Conservation (phyloP, 129 eudicot genomes). For the Flaveria bidentis region DNA sequence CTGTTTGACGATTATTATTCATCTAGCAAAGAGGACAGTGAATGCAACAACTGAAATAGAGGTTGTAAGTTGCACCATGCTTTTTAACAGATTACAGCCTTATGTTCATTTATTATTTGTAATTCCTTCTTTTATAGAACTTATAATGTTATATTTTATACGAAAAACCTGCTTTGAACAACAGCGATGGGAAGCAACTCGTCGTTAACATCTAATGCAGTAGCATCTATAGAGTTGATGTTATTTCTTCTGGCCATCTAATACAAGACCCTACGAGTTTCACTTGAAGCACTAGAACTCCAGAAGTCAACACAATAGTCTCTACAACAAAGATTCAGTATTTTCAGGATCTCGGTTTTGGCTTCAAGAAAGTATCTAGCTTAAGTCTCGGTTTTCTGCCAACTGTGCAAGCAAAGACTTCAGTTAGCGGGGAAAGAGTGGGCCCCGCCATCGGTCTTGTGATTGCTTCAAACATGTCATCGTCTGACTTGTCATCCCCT, state of each 20-base stretch:
- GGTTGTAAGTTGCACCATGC: not conserved
- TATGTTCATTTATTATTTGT: no score
- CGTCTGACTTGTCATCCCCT: slow-evolving; percentile 86
- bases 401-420: slow-evolving; percentile 60
- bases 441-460: slow-evolving; percentile 52
- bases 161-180: no score
- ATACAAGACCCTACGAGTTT: not conserved
- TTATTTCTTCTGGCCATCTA: not conserved
- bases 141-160: no score
- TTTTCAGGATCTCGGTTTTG: slow-evolving; percentile 57
- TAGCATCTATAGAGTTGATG: not conserved
- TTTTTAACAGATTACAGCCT: not conserved
- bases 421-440: slow-evolving; percentile 67
- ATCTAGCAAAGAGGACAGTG: slow-evolving; percentile 35
- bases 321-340: slow-evolving; percentile 27
- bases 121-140: no score
- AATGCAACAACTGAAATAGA: not conserved
- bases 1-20: slow-evolving; percentile 51
- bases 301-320: not conserved
- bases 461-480: slow-evolving; percentile 89
- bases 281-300: not conserved
- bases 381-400: slow-evolving; percentile 84
- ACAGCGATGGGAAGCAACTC: not conserved
- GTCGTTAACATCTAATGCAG: not conserved
- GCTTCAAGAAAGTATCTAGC: slow-evolving; percentile 85